Base-by-base conservation (phyloP, 2,329 filamentous ascomycete genomes). In the Colletotrichum cuscutae region DNA sequence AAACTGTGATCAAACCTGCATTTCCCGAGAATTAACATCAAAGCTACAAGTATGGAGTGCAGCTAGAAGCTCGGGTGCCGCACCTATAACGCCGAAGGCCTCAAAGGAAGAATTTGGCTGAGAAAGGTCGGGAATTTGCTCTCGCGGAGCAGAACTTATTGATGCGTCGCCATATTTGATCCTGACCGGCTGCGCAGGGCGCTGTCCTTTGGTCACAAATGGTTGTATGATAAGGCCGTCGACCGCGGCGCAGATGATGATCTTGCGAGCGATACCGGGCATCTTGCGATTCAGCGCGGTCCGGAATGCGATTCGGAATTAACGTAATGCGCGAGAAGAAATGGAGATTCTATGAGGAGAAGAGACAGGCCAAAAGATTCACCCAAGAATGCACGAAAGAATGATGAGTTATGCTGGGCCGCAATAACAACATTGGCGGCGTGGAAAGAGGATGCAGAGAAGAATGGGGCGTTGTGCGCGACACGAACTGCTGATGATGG, bases 221-320 rank as follows among this genome's bases (percentile, higher is more conserved):
- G 94, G 92, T 78, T 97, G 94, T 57, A 98, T 88, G 75, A 97
- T 86, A 65, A 98, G 87, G 70, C 95, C 95, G 79, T 98, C 95
- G 66, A 92, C 90, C 30, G 94, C 91, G 68, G 95, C 94, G 82
- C 92, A 92, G 76, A 98, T 90, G 76, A 95, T 81, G 68, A 97
- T 85, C 83, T 97, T 97, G 80, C 94, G 93, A 72, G 93, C 91
- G 73, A 97, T 85, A 76, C 89, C 88, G 68, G 94, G 92, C 95
- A 97, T 97, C 69, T 65, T 68, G 70, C 37, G 63, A 61, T 61
- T 49, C 22, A 59, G 22, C 65, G 70, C 37, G 63, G 57, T 61
- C 35, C 22, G 65, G 22, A 37, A 24, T 46, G 42, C 42, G 42
- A 49, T 49, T 49, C 42, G 42, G 42, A 6, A 22, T 49, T 4